Percentiles rank a stretch among this genome's conserved stretches.
phyloP scores from a whole-genome alignment of 1,139 yeast genomes.

The Zhuliangozyma blackwelliae region DNA sequence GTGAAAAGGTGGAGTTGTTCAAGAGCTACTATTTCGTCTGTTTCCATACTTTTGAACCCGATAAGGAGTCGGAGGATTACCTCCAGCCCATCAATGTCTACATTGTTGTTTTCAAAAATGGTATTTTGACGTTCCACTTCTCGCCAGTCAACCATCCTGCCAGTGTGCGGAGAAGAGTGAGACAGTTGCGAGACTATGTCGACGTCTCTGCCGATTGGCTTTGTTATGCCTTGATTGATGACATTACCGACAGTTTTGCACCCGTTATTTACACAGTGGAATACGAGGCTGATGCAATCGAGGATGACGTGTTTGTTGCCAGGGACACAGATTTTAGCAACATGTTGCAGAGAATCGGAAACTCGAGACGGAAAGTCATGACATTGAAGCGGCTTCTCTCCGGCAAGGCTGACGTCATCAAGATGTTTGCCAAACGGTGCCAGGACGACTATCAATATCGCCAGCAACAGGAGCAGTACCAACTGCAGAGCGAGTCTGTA shows the following conservation, averaged over 20 bases:
- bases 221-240: constrained; percentile 93
- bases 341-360: constrained; percentile 91
- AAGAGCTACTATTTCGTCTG: constrained; percentile 71
- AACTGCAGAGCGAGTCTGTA: too few species aligned
- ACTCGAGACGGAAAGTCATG: constrained; percentile 92
- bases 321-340: constrained; percentile 33
- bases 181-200: constrained; percentile 80
- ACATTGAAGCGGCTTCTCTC: constrained; percentile 78
- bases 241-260: constrained; percentile 94
- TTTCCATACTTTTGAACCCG: constrained; percentile 75
- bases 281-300: constrained; percentile 86
- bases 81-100: constrained; percentile 88
- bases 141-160: constrained; percentile 95
- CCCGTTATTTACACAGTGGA: constrained; percentile 94
- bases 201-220: constrained; percentile 96
- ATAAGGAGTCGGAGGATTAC: constrained; percentile 70
- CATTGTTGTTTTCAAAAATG: constrained; percentile 84
- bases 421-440: constrained; percentile 88
- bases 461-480: constrained; percentile 1
- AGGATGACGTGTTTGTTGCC: constrained; percentile 52
- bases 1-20: constrained; percentile 77
- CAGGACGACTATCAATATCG: constrained; percentile 63
- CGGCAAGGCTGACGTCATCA: constrained; percentile 92
- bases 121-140: constrained; percentile 90
- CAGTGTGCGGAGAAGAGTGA: constrained; percentile 88